Evolutionary conservation across 1,284 basidiomycete genomes (phyloP).

Genomic region (Schizophyllum amplum): DNA sequence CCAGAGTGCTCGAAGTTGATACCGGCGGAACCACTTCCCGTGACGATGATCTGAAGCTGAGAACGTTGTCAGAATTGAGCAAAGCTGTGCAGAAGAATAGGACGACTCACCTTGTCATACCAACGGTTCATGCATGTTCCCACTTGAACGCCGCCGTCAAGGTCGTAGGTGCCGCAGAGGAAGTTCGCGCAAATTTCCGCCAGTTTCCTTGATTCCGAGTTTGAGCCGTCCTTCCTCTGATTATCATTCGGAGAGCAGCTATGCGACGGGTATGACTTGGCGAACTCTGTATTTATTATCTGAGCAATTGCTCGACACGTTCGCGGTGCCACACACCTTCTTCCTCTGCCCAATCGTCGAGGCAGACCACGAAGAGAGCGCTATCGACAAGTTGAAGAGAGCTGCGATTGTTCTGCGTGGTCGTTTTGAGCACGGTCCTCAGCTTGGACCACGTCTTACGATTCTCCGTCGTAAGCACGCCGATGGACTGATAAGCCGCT

Average conservation of each 20-base stretch:
- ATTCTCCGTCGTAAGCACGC: slow-evolving; percentile 89
- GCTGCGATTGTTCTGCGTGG: slow-evolving; percentile 65
- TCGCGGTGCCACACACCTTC: slow-evolving; percentile 20
- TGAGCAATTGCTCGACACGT: no score
- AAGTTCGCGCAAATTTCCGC: slow-evolving; percentile 89
- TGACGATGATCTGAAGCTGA: slow-evolving; percentile 84
- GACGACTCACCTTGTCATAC: slow-evolving; percentile 57
- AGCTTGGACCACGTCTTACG: slow-evolving; percentile 86
- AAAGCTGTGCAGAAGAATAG: background rate
- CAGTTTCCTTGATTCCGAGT: slow-evolving; percentile 20
- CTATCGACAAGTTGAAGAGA: slow-evolving; percentile 81
- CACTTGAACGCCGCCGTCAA: slow-evolving; percentile 78
- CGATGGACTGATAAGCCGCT: slow-evolving; percentile 74
- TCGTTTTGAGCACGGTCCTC: slow-evolving; percentile 49
- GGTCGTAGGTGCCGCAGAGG: slow-evolving; percentile 87
- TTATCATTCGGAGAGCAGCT: background rate
- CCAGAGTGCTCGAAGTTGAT: slow-evolving; percentile 99
- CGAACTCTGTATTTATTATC: no score
- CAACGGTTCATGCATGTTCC: slow-evolving; percentile 96
- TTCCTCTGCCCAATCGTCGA: slow-evolving; percentile 81
- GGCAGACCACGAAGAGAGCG: slow-evolving; percentile 88
- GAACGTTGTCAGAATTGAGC: slow-evolving; percentile 26
- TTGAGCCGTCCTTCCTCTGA: background rate
- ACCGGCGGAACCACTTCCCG: slow-evolving; percentile 86
- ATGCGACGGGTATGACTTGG: background rate